A percentile compares a stretch with the other conserved stretches of the same genome.
Evolutionary conservation across 208 protist genomes (phyloP).

Genomic region (Leishmania gerbilli): DNA sequence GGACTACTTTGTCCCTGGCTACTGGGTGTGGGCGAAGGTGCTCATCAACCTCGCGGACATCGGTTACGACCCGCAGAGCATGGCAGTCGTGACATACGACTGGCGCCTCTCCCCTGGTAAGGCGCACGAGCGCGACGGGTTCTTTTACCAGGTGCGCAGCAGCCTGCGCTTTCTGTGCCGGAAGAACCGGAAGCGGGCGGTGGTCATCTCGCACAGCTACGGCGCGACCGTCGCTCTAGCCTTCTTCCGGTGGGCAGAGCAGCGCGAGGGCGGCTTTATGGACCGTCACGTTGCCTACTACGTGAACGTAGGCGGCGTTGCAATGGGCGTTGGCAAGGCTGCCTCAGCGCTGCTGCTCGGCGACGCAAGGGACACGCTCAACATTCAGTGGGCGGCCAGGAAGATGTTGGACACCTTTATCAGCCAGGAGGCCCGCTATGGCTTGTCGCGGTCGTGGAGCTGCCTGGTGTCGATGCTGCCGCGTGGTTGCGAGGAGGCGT

Average conservation of each 20-base stretch:
- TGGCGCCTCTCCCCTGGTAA: slow-evolving; percentile 83
- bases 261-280: slow-evolving; percentile 74
- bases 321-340: slow-evolving; percentile 84
- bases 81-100: slow-evolving; percentile 91
- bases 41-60: slow-evolving; percentile 93
- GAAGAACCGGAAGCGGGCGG: slow-evolving; percentile 69
- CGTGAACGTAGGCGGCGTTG: slow-evolving; percentile 83
- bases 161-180: slow-evolving; percentile 68
- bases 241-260: slow-evolving; percentile 90
- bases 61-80: slow-evolving; percentile 92
- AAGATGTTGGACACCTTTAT: slow-evolving; percentile 83
- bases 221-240: slow-evolving; percentile 75
- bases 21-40: slow-evolving; percentile 93
- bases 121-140: slow-evolving; percentile 82
- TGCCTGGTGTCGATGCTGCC: slow-evolving; percentile 78
- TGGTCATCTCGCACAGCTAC: slow-evolving; percentile 92
- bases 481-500: slow-evolving; percentile 54
- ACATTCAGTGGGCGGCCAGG: slow-evolving; percentile 55
- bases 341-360: slow-evolving; percentile 77
- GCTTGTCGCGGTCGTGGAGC: slow-evolving; percentile 74
- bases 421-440: slow-evolving; percentile 56
- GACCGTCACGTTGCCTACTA: slow-evolving; percentile 85
- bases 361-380: slow-evolving; percentile 88
- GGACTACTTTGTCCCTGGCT: slow-evolving; percentile 91
- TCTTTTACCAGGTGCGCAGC: slow-evolving; percentile 79